Evolutionary conservation across 345 rosid species (phyloP).

Genomic region (Salix suchowensis): DNA sequence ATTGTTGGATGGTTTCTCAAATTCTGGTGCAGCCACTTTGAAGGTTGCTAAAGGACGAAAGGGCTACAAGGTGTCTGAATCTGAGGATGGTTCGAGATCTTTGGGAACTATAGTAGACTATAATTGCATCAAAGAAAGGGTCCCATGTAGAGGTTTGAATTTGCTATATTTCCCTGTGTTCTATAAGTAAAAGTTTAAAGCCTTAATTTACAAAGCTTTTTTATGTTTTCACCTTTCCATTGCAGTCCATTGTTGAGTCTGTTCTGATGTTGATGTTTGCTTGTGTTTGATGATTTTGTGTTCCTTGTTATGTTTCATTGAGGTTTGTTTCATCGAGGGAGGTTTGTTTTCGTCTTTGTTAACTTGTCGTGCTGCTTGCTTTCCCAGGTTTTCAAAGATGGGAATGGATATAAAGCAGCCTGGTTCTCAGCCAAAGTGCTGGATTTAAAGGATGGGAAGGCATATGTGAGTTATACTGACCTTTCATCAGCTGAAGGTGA

Average conservation of each 20-base stretch:
- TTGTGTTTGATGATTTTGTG: neutral
- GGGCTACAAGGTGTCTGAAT: constrained; percentile 40
- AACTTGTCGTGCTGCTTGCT: neutral
- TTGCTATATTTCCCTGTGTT: neutral
- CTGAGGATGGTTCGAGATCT: constrained; percentile 37
- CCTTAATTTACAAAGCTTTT: neutral
- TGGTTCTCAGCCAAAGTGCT: constrained; percentile 80
- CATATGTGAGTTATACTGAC: constrained; percentile 63
- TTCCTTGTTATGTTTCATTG: neutral
- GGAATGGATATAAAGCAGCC: constrained; percentile 54
- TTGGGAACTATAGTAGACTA: constrained; percentile 30
- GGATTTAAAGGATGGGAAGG: constrained; percentile 70
- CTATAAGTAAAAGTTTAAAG: neutral
- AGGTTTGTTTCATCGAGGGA: neutral
- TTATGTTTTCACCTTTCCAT: neutral
- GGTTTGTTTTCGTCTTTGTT: neutral
- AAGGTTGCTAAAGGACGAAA: constrained; percentile 44
- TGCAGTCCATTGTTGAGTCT: neutral
- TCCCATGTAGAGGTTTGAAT: constrained; percentile 71
- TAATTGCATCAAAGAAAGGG: constrained; percentile 58
- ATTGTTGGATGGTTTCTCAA: constrained; percentile 34
- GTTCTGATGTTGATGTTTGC: neutral
- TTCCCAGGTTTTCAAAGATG: constrained; percentile 73
- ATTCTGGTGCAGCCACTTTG: constrained; percentile 35
- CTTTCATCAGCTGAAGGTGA: constrained; percentile 66